phyloP scores from a whole-genome alignment of 106 monocot genomes.

The Cymbidium sinense region DNA sequence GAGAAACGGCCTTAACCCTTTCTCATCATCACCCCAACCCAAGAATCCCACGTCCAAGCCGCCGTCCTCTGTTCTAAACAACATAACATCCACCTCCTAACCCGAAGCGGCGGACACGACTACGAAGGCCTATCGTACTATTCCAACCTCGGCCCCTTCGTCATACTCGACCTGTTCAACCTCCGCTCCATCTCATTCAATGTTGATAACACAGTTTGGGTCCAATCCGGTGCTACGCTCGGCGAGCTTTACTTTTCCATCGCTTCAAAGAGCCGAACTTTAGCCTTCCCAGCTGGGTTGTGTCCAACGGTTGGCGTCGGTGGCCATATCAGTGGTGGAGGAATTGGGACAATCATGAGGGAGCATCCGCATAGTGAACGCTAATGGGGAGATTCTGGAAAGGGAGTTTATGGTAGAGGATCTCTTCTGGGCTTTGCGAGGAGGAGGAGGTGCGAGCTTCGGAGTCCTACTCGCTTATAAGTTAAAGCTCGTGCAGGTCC shows the following conservation, averaged over 20 bases:
- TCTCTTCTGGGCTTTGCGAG: conserved; percentile 56
- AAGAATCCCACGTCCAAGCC: conserved; percentile 30
- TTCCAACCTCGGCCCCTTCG: conserved; percentile 18
- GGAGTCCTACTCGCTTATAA: conserved; percentile 41
- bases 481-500: conserved; percentile 22
- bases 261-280: conserved; percentile 9
- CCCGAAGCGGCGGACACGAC: conserved; percentile 44
- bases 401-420: conserved; percentile 53
- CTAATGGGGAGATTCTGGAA: conserved; percentile 19
- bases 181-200: conserved; percentile 31
- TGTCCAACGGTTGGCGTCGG: conserved; percentile 45
- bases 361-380: conserved; percentile 30
- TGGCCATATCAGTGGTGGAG: conserved; percentile 46
- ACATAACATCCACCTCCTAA: conserved; percentile 4
- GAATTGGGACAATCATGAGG: conserved; percentile 29
- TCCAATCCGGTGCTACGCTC: conserved; percentile 32
- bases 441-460: conserved; percentile 44
- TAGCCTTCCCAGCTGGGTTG: conserved; percentile 31
- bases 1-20: conserved; percentile 7
- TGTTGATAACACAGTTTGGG: conserved; percentile 18
- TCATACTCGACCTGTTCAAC: conserved; percentile 32
- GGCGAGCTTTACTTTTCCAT: conserved; percentile 44
- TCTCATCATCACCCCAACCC: conserved; percentile 28
- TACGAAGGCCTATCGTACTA: conserved; percentile 23
- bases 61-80: conserved; percentile 24